Evolutionary conservation across 2,329 filamentous ascomycete species (phyloP).

Genomic region (Emydomyces testavorans): DNA sequence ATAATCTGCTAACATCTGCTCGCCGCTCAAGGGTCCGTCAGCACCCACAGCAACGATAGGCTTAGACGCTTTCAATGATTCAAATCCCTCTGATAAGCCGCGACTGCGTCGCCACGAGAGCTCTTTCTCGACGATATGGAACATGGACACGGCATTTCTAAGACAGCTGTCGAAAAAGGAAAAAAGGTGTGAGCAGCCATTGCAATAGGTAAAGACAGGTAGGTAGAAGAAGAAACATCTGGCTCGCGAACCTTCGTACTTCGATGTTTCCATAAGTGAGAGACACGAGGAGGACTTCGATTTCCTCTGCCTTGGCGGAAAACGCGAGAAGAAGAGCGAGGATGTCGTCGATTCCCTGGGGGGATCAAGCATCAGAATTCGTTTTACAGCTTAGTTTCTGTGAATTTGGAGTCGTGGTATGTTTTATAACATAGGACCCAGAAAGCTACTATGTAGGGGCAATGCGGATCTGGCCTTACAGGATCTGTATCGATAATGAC

Average conservation of each 20-base stretch:
- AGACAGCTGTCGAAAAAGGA: conserved; percentile 73
- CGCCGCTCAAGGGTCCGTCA: conserved; percentile 72
- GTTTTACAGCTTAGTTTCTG: neutral
- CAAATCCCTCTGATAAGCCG: conserved; percentile 59
- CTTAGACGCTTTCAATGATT: conserved; percentile 57
- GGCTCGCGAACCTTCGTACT: conserved; percentile 57
- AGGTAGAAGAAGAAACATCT: no score
- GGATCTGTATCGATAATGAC: conserved; percentile 97
- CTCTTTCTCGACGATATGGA: conserved; percentile 86
- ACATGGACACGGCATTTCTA: conserved; percentile 77
- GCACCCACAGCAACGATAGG: conserved; percentile 81
- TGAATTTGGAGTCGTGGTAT: neutral
- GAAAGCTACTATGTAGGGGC: neutral
- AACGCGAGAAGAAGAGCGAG: conserved; percentile 80
- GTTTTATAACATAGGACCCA: neutral
- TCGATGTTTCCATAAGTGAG: conserved; percentile 91
- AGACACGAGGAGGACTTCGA: conserved; percentile 75
- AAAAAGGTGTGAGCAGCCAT: neutral
- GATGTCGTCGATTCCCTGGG: conserved; percentile 75
- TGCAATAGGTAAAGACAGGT: no score
- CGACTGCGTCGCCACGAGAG: conserved; percentile 65
- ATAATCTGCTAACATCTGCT: conserved; percentile 67
- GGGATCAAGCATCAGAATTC: neutral
- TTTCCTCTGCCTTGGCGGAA: conserved; percentile 66
- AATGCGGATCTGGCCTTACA: conserved; percentile 38